Evolutionary conservation across 257 asterid species (phyloP), one percentile per base, ranked within the genome.

Genomic region (Nicotiana paniculata): DNA sequence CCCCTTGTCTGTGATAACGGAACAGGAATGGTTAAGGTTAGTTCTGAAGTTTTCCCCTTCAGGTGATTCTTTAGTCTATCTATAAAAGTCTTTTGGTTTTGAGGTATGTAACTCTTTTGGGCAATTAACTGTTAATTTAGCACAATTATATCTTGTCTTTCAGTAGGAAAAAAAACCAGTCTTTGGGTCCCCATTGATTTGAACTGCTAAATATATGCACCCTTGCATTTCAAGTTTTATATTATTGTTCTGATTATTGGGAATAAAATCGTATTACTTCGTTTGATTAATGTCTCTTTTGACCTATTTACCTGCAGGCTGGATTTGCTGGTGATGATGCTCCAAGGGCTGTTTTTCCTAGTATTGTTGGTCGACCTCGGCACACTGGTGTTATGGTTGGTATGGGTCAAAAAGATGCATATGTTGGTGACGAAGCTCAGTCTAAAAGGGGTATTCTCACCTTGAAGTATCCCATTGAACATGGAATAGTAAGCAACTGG

Each of bases 301-400:
- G 15, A 15, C 8, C 43, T 15, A 26, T 74, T 51, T 48, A 43
- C 5, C 15, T 35, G 81, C 80, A 88, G 91, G 91, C 89, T 70
- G 91, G 91, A 77, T 88, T 86, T 81, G 89, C 91, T 4, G 91
- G 91, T 11, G 88, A 88, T 81, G 91, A 84, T 86, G 91, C 91
- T 77, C 88, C 91, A 6, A 84, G 87, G 85, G 88, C 89, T 17
- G 91, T 88, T 17, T 88, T 88, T 65, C 91, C 91, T 7, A 88
- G 91, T 63, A 83, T 88, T 21, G 83, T 88, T 2, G 91, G 89
- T 32, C 51, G 86, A 35, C 90, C 90, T 66, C 58, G 83, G 33
- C 88, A 88, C 86, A 80, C 83, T 32, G 87, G 87, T 35, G 89
- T 88, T 64, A 88, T 86, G 86, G 87, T 85, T 10, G 90, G 89